These are phyloP conservation scores for Penicillium verhagenii DNA, from an alignment of 495 filamentous ascomycete species.

Conservation along the genomic window DNA sequence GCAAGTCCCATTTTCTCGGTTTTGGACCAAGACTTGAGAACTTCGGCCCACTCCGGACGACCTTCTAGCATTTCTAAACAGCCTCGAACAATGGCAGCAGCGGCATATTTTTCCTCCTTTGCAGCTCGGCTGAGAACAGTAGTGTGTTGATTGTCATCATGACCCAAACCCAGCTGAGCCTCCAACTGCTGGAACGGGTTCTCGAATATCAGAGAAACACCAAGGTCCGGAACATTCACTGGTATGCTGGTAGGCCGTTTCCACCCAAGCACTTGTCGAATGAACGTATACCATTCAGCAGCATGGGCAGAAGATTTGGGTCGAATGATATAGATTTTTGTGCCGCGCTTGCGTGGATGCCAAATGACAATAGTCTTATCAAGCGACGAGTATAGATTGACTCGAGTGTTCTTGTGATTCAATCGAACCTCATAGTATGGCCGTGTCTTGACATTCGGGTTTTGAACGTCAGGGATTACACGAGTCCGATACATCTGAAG, in stretches of 20 bases:
- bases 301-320: conserved; percentile 63
- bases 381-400: conserved; percentile 68
- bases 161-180: conserved; percentile 33
- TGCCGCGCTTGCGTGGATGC: conserved; percentile 55
- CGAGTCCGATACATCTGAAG: conserved; percentile 70
- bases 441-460: conserved; percentile 45
- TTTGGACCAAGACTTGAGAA: conserved; percentile 59
- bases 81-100: conserved; percentile 52
- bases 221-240: conserved; percentile 66
- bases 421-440: conserved; percentile 59
- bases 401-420: conserved; percentile 50
- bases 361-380: conserved; percentile 74
- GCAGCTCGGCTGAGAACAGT: conserved; percentile 46
- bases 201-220: conserved; percentile 59
- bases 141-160: conserved; percentile 37
- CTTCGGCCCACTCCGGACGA: conserved; percentile 60
- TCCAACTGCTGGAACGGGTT: conserved; percentile 63
- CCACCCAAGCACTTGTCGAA: conserved; percentile 61
- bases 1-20: conserved; percentile 67
- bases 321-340: conserved; percentile 65
- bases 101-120: conserved; percentile 52
- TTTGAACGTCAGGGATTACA: conserved; percentile 64
- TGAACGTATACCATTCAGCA: conserved; percentile 76
- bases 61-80: conserved; percentile 61
- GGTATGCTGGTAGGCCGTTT: conserved; percentile 56